phyloP scores from a whole-genome alignment of 768 basidiomycete genomes.

The Termitomyces titanicus region DNA sequence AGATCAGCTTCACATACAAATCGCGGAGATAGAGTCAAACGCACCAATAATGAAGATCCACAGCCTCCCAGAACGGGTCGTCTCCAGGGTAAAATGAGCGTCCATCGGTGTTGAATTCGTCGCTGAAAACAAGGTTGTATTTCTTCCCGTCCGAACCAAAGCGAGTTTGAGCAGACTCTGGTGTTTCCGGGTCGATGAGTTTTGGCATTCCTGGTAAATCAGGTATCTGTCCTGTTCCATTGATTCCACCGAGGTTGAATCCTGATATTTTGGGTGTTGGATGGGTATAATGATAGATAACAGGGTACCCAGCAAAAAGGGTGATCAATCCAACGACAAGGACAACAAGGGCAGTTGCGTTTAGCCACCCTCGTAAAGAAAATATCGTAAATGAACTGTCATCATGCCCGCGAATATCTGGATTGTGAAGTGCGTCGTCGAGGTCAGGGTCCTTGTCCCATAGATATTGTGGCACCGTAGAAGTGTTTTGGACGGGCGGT shows the following conservation, averaged over 20 bases:
- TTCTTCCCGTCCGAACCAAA: slow-evolving; percentile 71
- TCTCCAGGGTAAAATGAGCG: slow-evolving; percentile 74
- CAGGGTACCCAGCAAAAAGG: slow-evolving; percentile 88
- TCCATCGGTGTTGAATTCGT: slow-evolving; percentile 61
- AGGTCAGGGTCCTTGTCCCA: slow-evolving; percentile 87
- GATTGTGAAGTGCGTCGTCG: slow-evolving; percentile 90
- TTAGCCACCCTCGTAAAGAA: slow-evolving; percentile 81
- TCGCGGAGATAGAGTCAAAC: slow-evolving; percentile 10
- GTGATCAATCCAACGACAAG: slow-evolving; percentile 66
- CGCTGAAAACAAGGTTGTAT: slow-evolving; percentile 85
- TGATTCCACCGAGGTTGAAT: slow-evolving; percentile 89
- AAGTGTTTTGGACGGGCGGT: slow-evolving; percentile 40
- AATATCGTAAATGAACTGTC: slow-evolving; percentile 67
- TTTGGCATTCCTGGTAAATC: slow-evolving; percentile 59
- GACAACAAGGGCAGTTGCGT: slow-evolving; percentile 68
- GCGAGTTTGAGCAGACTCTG: slow-evolving; percentile 47
- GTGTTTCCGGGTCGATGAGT: slow-evolving; percentile 80
- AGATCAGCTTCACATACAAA: background rate
- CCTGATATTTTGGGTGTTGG: slow-evolving; percentile 35
- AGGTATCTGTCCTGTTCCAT: slow-evolving; percentile 85
- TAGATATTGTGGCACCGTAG: slow-evolving; percentile 65
- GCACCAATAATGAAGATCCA: slow-evolving; percentile 82
- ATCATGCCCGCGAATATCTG: slow-evolving; percentile 61
- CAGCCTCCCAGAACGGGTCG: slow-evolving; percentile 87
- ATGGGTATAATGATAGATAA: slow-evolving; percentile 55